Base-by-base conservation (phyloP, 2,329 filamentous ascomycete genomes). In the Reticulascus tulasneorum region DNA sequence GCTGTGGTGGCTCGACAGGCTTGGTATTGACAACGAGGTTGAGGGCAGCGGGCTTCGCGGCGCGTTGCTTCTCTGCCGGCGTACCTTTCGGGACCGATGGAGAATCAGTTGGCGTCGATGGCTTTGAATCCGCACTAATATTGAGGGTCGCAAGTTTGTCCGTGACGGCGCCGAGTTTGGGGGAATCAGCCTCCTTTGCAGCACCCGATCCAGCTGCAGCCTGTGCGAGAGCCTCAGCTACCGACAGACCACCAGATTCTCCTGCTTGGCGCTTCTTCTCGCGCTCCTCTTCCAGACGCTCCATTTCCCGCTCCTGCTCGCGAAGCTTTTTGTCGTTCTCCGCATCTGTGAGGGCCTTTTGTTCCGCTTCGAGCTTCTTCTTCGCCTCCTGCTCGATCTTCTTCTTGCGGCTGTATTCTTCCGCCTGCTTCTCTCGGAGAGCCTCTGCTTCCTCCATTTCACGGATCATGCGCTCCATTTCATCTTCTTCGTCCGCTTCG, bases 1-100 rank as follows among this genome's bases (percentile, higher is more conserved):
- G 91, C 63, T 96, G 90, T 35, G 88, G 82, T 35, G 91, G 85
- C 67, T 98, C 91, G 17, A 95, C 79, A 23, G 84, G 71, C 66
- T 90, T 94, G 50, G 81, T 88, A 45, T 85, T 94, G 38, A 84
- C 65, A 37, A 89, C 79, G 45, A 97, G 75, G 65, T 96, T 96
- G 47, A 98, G 81, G 28, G 87, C 84, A 41, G 84, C 81, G 32
- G 93, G 91, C 73, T 95, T 96, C 40, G 70, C 55, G 16, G 31
- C 58, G 26, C 63, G 66, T 38, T 68, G 79, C 63, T 88, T 89
- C 51, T 79, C 72, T 21, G 66, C 67, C 38, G 69, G 67, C 28
- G 74, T 61, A 13, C 69, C 58, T 59, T 82, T 82, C 49, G 64
- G 30, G 47, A 66, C 66, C 9, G 63, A 59, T n/a, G n/a, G n/a